phyloP scores from a whole-genome alignment of 2,329 filamentous ascomycete genomes.

The Monosporascus ibericus region DNA sequence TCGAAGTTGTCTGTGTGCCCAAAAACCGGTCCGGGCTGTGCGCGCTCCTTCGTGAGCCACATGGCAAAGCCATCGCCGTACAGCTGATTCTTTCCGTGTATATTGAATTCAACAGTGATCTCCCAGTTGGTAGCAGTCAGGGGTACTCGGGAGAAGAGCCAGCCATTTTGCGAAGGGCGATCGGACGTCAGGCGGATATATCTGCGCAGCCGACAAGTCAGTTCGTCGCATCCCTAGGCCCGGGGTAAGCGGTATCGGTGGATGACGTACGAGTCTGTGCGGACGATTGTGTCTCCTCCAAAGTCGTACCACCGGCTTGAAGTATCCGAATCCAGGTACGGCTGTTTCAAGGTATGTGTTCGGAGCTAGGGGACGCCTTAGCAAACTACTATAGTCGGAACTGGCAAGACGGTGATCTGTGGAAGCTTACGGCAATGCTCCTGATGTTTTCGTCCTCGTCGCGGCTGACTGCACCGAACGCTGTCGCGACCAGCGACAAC shows the following conservation, averaged over 20 bases:
- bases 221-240: conserved; percentile 2
- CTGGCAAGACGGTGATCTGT: background rate
- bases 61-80: conserved; percentile 96
- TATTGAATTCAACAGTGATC: conserved; percentile 92
- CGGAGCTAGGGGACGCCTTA: conserved; percentile 53
- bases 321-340: conserved; percentile 96
- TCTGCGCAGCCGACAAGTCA: conserved; percentile 37
- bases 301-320: conserved; percentile 99
- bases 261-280: conserved; percentile 57
- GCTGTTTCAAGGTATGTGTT: conserved; percentile 82
- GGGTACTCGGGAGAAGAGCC: conserved; percentile 89
- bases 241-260: background rate
- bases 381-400: background rate
- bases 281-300: conserved; percentile 87
- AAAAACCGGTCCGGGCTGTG: conserved; percentile 75
- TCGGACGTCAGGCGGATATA: conserved; percentile 92
- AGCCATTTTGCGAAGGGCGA: conserved; percentile 83
- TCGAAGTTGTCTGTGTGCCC: conserved; percentile 85
- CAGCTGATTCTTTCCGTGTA: conserved; percentile 80
- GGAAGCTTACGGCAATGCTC: conserved; percentile 55
- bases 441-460: conserved; percentile 47
- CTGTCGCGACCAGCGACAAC: conserved; percentile 28
- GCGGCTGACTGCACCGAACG: conserved; percentile 36
- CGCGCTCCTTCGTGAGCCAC: conserved; percentile 95
- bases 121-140: conserved; percentile 98